Conservation (phyloP, 1,139 yeast species). For the Geotrichum carabidarum region DNA sequence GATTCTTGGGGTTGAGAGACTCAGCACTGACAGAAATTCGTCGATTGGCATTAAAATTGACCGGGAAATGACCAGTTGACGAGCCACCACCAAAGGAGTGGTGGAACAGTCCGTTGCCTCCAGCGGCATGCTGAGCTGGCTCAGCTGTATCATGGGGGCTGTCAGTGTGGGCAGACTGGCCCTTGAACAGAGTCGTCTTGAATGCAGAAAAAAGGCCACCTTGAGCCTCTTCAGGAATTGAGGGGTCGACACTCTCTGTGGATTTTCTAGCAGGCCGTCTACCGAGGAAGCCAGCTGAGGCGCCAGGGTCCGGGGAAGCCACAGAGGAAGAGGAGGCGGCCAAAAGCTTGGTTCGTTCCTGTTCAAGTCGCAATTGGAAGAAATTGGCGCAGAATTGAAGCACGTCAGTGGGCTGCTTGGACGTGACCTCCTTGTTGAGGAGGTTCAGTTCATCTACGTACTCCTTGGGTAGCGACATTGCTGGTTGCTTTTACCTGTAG, state of each 20-base stretch:
- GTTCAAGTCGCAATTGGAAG: constrained; percentile 55
- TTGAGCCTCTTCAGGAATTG: constrained; percentile 1
- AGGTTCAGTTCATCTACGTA: constrained; percentile 54
- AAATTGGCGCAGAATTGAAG: constrained; percentile 69
- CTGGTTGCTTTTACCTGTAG: not conserved
- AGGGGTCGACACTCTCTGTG: constrained; percentile 15
- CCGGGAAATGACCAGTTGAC: constrained; percentile 21
- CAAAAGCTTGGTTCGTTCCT: constrained; percentile 55
- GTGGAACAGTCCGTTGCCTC: constrained; percentile 6
- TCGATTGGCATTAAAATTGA: constrained; percentile 65
- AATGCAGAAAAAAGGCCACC: constrained; percentile 8
- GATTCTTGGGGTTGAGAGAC: constrained; percentile 31
- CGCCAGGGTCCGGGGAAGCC: constrained; percentile 5
- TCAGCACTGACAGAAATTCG: constrained; percentile 87
- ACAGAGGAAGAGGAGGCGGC: constrained; percentile 10
- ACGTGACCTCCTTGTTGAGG: constrained; percentile 57
- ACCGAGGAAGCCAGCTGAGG: not conserved
- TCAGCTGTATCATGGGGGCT: not conserved
- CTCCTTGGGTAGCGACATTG: constrained; percentile 39
- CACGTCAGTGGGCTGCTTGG: constrained; percentile 61
- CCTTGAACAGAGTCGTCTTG: constrained; percentile 1
- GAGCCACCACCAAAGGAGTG: constrained; percentile 25
- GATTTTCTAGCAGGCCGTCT: not conserved
- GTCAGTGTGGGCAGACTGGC: not conserved
- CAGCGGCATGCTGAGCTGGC: not conserved